phyloP scores from a whole-genome alignment of 495 filamentous ascomycete species.

The Penicillium canescens region DNA sequence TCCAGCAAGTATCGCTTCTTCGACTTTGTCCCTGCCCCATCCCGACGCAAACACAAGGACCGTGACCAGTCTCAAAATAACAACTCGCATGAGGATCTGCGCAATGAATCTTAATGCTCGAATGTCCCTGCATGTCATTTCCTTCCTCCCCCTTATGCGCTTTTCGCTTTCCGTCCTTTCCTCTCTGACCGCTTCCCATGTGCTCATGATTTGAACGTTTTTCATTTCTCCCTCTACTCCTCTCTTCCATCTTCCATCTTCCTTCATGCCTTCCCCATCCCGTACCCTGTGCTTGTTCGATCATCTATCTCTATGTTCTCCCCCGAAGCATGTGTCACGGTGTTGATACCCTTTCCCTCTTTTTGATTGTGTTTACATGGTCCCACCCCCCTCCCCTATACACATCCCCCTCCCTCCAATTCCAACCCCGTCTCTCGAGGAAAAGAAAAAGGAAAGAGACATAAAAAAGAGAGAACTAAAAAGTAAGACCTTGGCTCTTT shows the following conservation, averaged over 20 bases:
- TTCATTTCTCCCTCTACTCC: constrained; percentile 24
- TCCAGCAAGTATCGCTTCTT: constrained; percentile 51
- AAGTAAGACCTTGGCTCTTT: not conserved
- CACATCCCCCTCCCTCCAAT: not conserved
- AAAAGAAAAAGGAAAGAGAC: not conserved
- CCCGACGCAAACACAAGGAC: constrained; percentile 46
- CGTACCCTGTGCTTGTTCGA: constrained; percentile 17
- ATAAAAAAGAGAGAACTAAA: not conserved
- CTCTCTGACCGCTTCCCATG: constrained; percentile 18
- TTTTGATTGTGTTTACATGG: constrained; percentile 16
- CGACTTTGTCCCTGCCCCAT: constrained; percentile 46
- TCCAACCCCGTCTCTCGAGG: not conserved
- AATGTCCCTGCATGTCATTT: constrained; percentile 1
- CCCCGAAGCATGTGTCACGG: constrained; percentile 45
- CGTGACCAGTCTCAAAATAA: constrained; percentile 41
- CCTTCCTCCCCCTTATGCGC: not conserved
- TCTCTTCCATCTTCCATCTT: constrained; percentile 8
- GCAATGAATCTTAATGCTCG: constrained; percentile 34
- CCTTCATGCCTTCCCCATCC: not conserved
- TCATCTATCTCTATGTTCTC: constrained; percentile 19
- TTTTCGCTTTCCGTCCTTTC: constrained; percentile 12
- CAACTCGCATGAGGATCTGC: constrained; percentile 39
- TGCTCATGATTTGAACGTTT: constrained; percentile 42
- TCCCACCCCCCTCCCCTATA: not conserved
- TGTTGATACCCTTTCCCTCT: constrained; percentile 49